Conservation (phyloP, 2,329 filamentous ascomycete species). For the Sclerotinia trifoliorum region DNA sequence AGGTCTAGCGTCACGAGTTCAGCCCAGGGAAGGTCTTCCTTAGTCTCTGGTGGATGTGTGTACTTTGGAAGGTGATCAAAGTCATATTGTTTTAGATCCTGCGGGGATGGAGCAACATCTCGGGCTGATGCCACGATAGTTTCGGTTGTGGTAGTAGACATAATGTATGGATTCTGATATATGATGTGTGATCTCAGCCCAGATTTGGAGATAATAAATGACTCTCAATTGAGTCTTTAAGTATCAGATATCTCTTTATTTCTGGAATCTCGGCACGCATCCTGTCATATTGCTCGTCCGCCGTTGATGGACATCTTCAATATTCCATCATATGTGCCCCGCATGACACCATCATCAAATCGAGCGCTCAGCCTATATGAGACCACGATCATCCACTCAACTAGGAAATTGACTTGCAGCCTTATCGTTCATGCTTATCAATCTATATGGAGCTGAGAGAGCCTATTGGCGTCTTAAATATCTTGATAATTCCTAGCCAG, state of each 20-base stretch:
- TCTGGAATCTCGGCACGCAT: neutral
- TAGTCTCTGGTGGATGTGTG: conserved; percentile 48
- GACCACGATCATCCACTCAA: conserved; percentile 5
- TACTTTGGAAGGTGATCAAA: conserved; percentile 43
- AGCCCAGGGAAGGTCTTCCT: conserved; percentile 48
- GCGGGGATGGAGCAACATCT: conserved; percentile 21
- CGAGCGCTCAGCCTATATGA: neutral
- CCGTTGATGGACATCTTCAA: neutral
- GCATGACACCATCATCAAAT: conserved; percentile 28
- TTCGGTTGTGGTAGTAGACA: conserved; percentile 31
- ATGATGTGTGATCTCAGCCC: neutral
- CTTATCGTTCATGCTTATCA: neutral
- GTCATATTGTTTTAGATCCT: conserved; percentile 30
- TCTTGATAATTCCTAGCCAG: neutral
- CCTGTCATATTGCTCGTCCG: neutral
- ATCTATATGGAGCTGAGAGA: neutral
- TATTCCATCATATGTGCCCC: conserved; percentile 28
- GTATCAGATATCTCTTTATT: neutral
- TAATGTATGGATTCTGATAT: neutral
- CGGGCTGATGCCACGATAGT: neutral
- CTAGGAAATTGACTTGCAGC: neutral
- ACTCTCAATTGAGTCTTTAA: neutral
- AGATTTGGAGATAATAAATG: neutral
- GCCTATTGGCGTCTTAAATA: neutral
- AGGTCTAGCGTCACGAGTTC: conserved; percentile 57